Evolutionary conservation across 805 yeast genomes (phyloP).

Genomic region (Wickerhamomyces alni): DNA sequence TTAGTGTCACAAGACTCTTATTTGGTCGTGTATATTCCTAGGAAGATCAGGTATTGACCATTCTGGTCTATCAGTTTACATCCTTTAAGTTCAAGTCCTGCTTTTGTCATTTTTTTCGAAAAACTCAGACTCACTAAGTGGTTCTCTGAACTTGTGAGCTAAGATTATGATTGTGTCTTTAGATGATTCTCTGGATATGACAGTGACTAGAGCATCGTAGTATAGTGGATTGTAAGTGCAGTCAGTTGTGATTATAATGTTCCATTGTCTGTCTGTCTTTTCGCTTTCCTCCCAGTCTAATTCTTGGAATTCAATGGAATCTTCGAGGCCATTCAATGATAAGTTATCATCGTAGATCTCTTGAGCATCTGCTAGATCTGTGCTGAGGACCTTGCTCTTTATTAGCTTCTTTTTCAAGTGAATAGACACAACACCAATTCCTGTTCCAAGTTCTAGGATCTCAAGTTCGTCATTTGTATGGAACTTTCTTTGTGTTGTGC

Average conservation of each 20-base stretch:
- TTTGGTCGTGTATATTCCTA: constrained; percentile 12
- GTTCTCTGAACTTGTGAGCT: constrained; percentile 24
- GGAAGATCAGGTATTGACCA: constrained; percentile 15
- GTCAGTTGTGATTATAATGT: constrained; percentile 34
- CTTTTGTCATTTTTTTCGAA: constrained; percentile 10
- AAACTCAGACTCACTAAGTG: constrained; percentile 19
- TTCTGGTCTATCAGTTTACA: constrained; percentile 15
- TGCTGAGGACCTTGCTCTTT: constrained; percentile 20
- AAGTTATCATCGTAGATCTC: constrained; percentile 31
- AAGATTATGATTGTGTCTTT: constrained; percentile 11
- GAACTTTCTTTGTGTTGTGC: not conserved
- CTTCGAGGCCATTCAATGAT: constrained; percentile 14
- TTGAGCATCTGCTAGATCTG: constrained; percentile 33
- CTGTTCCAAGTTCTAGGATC: constrained; percentile 36
- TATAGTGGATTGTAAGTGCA: constrained; percentile 37
- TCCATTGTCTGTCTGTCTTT: constrained; percentile 22
- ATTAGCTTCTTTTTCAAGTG: constrained; percentile 21
- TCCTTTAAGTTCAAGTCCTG: constrained; percentile 6
- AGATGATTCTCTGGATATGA: constrained; percentile 18
- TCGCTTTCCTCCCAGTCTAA: constrained; percentile 32
- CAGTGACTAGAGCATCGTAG: constrained; percentile 29
- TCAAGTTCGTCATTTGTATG: constrained; percentile 3
- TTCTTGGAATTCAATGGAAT: constrained; percentile 18
- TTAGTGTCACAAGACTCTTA: not conserved
- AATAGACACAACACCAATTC: constrained; percentile 35